Percentiles rank a stretch among this genome's conserved stretches.
phyloP scores from a whole-genome alignment of 2,329 filamentous ascomycete genomes.

The Botrytis pseudocinerea region DNA sequence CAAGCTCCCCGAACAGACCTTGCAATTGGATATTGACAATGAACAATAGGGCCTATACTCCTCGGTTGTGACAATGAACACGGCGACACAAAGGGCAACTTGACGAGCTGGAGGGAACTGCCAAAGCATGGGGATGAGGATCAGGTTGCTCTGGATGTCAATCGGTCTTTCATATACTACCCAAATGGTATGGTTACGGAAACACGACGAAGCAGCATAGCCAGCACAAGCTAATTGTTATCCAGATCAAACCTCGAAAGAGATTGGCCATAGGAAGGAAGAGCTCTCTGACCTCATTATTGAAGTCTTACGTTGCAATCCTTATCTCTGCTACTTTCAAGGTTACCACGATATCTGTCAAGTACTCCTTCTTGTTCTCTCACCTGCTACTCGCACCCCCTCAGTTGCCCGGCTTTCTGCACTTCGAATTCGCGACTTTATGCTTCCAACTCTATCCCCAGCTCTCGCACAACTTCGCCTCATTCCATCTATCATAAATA shows the following conservation, averaged over 20 bases:
- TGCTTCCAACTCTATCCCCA: constrained; percentile 84
- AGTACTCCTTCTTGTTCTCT: constrained; percentile 85
- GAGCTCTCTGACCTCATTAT: constrained; percentile 81
- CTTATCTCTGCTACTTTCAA: constrained; percentile 92
- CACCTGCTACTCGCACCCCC: constrained; percentile 57
- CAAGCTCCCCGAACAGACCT: background rate
- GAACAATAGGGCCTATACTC: constrained; percentile 60
- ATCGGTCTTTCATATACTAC: constrained; percentile 97
- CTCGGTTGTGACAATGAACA: constrained; percentile 46
- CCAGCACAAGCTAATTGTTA: constrained; percentile 33
- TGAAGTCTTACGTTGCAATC: constrained; percentile 75
- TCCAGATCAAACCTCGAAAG: constrained; percentile 66
- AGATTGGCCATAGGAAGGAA: constrained; percentile 69
- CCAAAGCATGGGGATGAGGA: constrained; percentile 82
- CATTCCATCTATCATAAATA: constrained; percentile 76
- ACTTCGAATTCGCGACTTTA: constrained; percentile 92
- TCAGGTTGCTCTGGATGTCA: constrained; percentile 88
- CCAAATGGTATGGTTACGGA: constrained; percentile 63
- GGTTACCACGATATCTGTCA: constrained; percentile 99
- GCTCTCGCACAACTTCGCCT: constrained; percentile 83
- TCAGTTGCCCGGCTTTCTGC: constrained; percentile 81
- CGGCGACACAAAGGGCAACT: constrained; percentile 32
- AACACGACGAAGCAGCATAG: constrained; percentile 11
- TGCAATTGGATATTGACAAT: constrained; percentile 28
- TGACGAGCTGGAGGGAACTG: constrained; percentile 49